These are phyloP conservation scores for Chlorella sp. DNA, from an alignment of 139 green algal species.

Conservation along the genomic window DNA sequence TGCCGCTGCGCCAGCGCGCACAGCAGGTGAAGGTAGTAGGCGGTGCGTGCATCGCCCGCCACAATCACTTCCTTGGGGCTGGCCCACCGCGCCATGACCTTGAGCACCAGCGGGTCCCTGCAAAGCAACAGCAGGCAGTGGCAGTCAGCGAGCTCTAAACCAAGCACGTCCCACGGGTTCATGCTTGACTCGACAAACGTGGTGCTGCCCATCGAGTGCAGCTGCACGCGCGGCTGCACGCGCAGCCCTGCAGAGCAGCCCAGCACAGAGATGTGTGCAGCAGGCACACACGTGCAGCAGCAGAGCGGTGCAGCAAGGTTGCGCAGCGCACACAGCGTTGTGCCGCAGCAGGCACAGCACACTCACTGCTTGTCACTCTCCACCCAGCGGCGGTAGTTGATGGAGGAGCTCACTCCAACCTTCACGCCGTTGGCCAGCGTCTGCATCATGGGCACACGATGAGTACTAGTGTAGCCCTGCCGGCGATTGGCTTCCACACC, in stretches of 20 bases:
- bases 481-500: too few relatives aligned
- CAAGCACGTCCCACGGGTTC: too few relatives aligned
- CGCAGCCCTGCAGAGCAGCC: too few relatives aligned
- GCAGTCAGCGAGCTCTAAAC: too few relatives aligned
- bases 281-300: too few relatives aligned
- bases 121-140: too few relatives aligned
- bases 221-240: too few relatives aligned
- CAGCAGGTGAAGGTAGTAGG: conserved; percentile 18
- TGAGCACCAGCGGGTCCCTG: not conserved
- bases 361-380: not conserved
- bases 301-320: not conserved
- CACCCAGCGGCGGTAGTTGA: conserved; percentile 2
- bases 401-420: not conserved
- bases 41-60: not conserved
- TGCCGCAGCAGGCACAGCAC: not conserved
- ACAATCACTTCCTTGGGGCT: not conserved
- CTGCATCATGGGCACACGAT: not conserved
- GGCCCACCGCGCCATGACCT: not conserved
- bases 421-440: not conserved
- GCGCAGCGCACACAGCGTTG: not conserved
- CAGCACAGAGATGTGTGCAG: too few relatives aligned
- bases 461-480: too few relatives aligned
- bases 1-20: not conserved
- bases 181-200: too few relatives aligned
- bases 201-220: too few relatives aligned